Percentiles rank a stretch among this genome's conserved stretches.
phyloP scores from a whole-genome alignment of 78 protist genomes.

The Trichosphaerium sp. region DNA sequence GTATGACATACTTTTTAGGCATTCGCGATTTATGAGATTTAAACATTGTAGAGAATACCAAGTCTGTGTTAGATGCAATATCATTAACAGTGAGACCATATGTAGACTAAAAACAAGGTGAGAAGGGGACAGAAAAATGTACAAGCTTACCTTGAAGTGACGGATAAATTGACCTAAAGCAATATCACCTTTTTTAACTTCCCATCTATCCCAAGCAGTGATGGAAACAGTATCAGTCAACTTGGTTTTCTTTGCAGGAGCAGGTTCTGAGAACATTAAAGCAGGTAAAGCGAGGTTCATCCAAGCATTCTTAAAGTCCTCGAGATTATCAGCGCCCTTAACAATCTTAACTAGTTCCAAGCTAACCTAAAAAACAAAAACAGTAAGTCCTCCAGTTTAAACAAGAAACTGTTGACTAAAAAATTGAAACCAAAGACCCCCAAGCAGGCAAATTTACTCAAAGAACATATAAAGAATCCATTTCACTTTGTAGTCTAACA shows the following conservation, averaged over 20 bases:
- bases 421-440: slow-evolving; percentile 15
- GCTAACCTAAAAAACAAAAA: too few species aligned
- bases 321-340: slow-evolving; percentile 14
- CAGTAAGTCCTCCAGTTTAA: too few species aligned
- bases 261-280: slow-evolving; percentile 79
- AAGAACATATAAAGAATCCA: too few species aligned
- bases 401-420: slow-evolving; percentile 59
- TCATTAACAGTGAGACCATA: slow-evolving; percentile 26
- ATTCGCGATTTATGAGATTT: slow-evolving; percentile 33
- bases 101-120: slow-evolving; percentile 1
- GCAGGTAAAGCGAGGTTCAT: slow-evolving; percentile 93
- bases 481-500: too few species aligned
- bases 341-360: too few species aligned
- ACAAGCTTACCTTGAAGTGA: neutral
- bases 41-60: slow-evolving; percentile 25
- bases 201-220: slow-evolving; percentile 54
- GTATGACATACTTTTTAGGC: neutral
- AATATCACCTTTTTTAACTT: slow-evolving; percentile 9
- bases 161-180: slow-evolving; percentile 13
- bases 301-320: slow-evolving; percentile 69
- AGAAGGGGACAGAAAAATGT: neutral
- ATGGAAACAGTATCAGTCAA: slow-evolving; percentile 2
- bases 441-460: too few species aligned
- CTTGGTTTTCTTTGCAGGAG: slow-evolving; percentile 55
- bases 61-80: slow-evolving; percentile 17